Percentiles rank a stretch among this genome's conserved stretches.
Evolutionary conservation across 768 basidiomycete genomes (phyloP).

Genomic region (Gloeostereum incarnatum): DNA sequence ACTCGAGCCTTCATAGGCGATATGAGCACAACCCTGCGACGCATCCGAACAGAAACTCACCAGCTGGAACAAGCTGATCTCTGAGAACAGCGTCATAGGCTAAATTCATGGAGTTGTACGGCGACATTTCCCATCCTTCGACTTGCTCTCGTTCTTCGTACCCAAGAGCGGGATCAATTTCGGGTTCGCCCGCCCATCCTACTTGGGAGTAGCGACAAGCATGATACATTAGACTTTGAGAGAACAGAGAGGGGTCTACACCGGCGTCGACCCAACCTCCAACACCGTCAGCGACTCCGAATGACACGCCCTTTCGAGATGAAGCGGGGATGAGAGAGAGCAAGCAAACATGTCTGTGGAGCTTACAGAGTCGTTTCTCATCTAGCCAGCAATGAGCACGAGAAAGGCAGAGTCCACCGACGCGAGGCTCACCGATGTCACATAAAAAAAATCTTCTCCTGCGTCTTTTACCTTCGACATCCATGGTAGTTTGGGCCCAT

Average conservation of each 20-base stretch:
- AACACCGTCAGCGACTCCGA: conserved; percentile 90
- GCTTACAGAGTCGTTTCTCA: conserved; percentile 74
- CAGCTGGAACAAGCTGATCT: conserved; percentile 59
- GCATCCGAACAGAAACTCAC: conserved; percentile 29
- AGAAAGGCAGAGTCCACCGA: conserved; percentile 2
- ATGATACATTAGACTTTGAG: conserved; percentile 87
- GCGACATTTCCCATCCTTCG: conserved; percentile 72
- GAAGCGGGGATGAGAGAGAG: conserved; percentile 16
- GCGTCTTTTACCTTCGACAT: conserved; percentile 26
- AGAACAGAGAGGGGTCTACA: conserved; percentile 83
- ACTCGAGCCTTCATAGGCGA: conserved; percentile 56
- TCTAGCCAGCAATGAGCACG: conserved; percentile 29
- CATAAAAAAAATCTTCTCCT: conserved; percentile 58
- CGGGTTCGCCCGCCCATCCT: conserved; percentile 80
- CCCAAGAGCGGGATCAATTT: conserved; percentile 70
- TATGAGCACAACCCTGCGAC: conserved; percentile 13
- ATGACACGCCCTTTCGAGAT: conserved; percentile 56
- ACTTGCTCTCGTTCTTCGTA: conserved; percentile 56
- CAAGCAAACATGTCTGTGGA: conserved; percentile 25
- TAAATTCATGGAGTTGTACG: conserved; percentile 60
- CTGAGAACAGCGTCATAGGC: conserved; percentile 65
- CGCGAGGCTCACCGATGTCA: conserved; percentile 52
- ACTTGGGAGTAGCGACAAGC: conserved; percentile 61
- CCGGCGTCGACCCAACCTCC: conserved; percentile 85
- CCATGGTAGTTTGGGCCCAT: conserved; percentile 29